Conservation (phyloP, 2,329 filamentous ascomycete genomes). For the Scortechinia acanthostroma region DNA sequence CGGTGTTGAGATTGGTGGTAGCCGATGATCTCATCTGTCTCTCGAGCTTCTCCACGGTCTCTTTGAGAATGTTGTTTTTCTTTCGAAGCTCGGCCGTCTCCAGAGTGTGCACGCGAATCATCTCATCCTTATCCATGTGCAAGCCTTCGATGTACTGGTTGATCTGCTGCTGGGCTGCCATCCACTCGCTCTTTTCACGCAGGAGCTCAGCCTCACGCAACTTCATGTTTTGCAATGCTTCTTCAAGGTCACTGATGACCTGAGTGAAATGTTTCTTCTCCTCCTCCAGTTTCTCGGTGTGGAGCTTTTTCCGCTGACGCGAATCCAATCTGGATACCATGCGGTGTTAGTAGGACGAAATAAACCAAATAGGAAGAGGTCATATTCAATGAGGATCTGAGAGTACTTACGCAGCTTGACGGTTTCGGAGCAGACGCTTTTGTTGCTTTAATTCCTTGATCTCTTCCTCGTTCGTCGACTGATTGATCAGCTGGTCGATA, state of each 20-base stretch:
- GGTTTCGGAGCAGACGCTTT: slow-evolving; percentile 87
- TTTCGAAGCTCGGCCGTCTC: slow-evolving; percentile 88
- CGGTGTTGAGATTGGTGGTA: slow-evolving; percentile 58
- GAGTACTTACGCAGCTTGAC: slow-evolving; percentile 84
- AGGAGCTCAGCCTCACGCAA: slow-evolving; percentile 65
- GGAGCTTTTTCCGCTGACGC: slow-evolving; percentile 93
- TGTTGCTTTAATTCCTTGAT: slow-evolving; percentile 98
- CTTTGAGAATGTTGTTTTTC: slow-evolving; percentile 77
- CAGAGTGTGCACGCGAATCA: slow-evolving; percentile 79
- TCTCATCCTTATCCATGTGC: slow-evolving; percentile 82
- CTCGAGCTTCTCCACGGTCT: slow-evolving; percentile 67
- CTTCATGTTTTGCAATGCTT: slow-evolving; percentile 65
- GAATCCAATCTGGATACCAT: slow-evolving; percentile 72
- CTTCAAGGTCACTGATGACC: slow-evolving; percentile 71
- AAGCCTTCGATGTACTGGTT: slow-evolving; percentile 70
- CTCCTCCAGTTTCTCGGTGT: slow-evolving; percentile 91
- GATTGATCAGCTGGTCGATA: slow-evolving; percentile 85
- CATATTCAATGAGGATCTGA: slow-evolving; percentile 9
- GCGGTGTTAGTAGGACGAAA: slow-evolving; percentile 5
- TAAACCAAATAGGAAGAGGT: slow-evolving; percentile 9
- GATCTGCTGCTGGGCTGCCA: slow-evolving; percentile 43
- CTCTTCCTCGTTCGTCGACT: slow-evolving; percentile 82
- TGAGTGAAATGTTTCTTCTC: slow-evolving; percentile 88
- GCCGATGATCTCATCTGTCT: slow-evolving; percentile 44
- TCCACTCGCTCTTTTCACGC: slow-evolving; percentile 43